These are phyloP conservation scores for Penicillium parvum DNA, from an alignment of 495 filamentous ascomycete genomes.

Conservation along the genomic window DNA sequence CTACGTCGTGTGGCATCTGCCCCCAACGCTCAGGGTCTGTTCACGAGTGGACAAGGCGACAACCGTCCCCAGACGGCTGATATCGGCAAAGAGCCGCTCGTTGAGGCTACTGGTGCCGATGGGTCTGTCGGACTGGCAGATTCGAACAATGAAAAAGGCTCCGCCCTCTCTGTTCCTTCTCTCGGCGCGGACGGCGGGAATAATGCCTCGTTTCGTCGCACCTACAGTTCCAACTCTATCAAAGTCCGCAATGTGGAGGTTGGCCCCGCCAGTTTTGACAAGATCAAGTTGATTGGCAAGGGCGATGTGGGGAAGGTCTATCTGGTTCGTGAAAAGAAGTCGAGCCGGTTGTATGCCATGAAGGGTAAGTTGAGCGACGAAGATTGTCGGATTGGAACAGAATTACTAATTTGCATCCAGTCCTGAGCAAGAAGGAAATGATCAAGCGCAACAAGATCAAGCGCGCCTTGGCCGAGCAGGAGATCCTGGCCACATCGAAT, in stretches of 20 bases:
- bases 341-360: constrained; percentile 92
- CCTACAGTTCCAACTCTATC: constrained; percentile 98
- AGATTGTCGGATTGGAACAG: not conserved
- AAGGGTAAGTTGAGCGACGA: constrained; percentile 61
- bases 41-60: constrained; percentile 58
- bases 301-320: constrained; percentile 99
- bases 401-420: constrained; percentile 42
- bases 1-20: constrained; percentile 90
- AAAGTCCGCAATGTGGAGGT: constrained; percentile 97
- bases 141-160: constrained; percentile 38
- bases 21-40: constrained; percentile 93
- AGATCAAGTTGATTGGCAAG: constrained; percentile 98
- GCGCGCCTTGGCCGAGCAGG: constrained; percentile 92
- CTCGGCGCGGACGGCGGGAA: constrained; percentile 40
- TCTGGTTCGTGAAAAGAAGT: constrained; percentile 96
- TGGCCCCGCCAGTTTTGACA: constrained; percentile 92
- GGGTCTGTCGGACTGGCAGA: constrained; percentile 56
- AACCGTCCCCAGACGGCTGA: constrained; percentile 78
- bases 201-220: constrained; percentile 79
- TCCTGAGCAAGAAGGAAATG: constrained; percentile 99
- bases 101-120: constrained; percentile 49
- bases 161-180: constrained; percentile 41
- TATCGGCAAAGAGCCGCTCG: constrained; percentile 70
- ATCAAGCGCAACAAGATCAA: constrained; percentile 99
- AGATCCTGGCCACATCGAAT: constrained; percentile 96